These are phyloP conservation scores for Coemansia sp. DNA, from an alignment of 192 early-diverging fungal genomes.

Conservation along the genomic window DNA sequence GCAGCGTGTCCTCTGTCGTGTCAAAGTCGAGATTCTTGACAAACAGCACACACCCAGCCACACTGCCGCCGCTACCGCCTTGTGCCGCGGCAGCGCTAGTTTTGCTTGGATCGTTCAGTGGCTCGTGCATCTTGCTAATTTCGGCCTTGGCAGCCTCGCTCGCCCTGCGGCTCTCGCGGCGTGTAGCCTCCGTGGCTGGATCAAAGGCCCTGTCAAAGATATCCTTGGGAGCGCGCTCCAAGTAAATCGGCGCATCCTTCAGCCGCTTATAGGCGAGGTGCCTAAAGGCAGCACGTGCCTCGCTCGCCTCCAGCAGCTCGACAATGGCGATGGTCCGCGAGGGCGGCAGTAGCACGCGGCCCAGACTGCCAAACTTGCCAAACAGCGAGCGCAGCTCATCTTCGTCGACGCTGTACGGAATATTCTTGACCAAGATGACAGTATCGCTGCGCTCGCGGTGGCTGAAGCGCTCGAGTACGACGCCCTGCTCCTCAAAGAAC, in stretches of 20 bases:
- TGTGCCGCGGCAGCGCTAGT: slow-evolving; percentile 28
- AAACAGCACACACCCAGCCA: slow-evolving; percentile 79
- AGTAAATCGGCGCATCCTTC: slow-evolving; percentile 86
- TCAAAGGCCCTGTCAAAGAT: slow-evolving; percentile 67
- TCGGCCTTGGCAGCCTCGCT: slow-evolving; percentile 38
- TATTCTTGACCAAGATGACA: slow-evolving; percentile 95
- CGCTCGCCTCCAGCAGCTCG: slow-evolving; percentile 85
- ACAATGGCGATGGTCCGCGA: slow-evolving; percentile 91
- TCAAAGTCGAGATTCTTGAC: slow-evolving; percentile 95
- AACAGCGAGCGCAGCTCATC: slow-evolving; percentile 80
- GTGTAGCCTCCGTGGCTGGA: slow-evolving; percentile 36
- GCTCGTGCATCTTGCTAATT: slow-evolving; percentile 33
- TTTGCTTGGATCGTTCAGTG: slow-evolving; percentile 53
- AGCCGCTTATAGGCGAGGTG: slow-evolving; percentile 88
- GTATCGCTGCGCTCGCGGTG: slow-evolving; percentile 80
- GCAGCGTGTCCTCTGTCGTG: slow-evolving; percentile 78
- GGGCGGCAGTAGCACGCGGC: slow-evolving; percentile 88
- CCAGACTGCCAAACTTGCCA: slow-evolving; percentile 84
- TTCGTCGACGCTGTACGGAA: slow-evolving; percentile 77
- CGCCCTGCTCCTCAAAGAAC: slow-evolving; percentile 83
- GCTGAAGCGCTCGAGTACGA: slow-evolving; percentile 76
- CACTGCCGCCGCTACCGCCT: slow-evolving; percentile 24
- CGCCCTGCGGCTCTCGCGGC: slow-evolving; percentile 31
- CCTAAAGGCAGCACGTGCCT: slow-evolving; percentile 86
- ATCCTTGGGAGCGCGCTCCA: slow-evolving; percentile 89